Percentiles rank a stretch among this genome's conserved stretches.
phyloP scores from a whole-genome alignment of 2,329 filamentous ascomycete species.

The Hypomyces rosellus region DNA sequence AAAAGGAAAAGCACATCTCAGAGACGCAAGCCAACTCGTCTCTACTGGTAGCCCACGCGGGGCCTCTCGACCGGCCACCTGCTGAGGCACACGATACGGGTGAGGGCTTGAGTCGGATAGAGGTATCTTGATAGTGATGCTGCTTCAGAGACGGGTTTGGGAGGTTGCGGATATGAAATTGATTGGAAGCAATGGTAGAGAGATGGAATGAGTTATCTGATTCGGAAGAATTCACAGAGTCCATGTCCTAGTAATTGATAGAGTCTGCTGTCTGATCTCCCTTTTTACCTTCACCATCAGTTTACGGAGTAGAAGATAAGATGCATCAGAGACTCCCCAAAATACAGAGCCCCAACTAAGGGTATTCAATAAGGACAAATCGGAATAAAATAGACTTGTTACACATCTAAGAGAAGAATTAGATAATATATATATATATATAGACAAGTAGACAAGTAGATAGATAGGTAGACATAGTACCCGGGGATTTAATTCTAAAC shows the following conservation, averaged over 20 bases:
- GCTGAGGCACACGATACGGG: slow-evolving; percentile 62
- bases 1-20: slow-evolving; percentile 61
- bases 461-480: no score
- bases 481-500: background rate
- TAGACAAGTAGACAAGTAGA: no score
- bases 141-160: slow-evolving; percentile 45
- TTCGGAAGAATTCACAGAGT: no score
- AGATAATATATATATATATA: background rate
- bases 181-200: slow-evolving; percentile 52
- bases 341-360: no score
- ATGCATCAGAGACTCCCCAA: no score
- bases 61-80: slow-evolving; percentile 72
- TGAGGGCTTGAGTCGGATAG: slow-evolving; percentile 56
- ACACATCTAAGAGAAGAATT: background rate
- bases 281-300: no score
- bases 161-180: slow-evolving; percentile 48
- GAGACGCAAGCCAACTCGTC: slow-evolving; percentile 67
- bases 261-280: background rate
- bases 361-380: background rate
- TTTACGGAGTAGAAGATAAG: background rate
- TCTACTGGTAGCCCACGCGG: slow-evolving; percentile 66
- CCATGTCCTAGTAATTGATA: no score
- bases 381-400: background rate
- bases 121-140: slow-evolving; percentile 44
- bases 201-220: no score